Conservation (phyloP, 129 eudicot species). For the Sambucus nigra region DNA sequence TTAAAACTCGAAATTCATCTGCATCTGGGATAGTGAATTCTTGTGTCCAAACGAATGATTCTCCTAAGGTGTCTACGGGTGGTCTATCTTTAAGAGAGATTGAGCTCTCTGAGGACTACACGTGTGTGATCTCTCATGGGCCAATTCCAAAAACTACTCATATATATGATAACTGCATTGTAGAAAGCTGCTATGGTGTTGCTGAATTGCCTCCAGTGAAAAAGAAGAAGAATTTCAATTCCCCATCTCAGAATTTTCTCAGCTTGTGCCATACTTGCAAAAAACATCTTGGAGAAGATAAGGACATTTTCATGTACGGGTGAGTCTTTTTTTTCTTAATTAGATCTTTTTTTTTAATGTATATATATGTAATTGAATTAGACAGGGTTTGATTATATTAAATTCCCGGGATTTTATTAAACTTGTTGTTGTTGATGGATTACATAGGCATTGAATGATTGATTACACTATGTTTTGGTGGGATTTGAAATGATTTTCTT, state of each 20-base stretch:
- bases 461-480: background rate
- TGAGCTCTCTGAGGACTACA: conserved; percentile 91
- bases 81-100: conserved; percentile 67
- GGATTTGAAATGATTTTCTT: background rate
- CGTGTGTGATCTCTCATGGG: conserved; percentile 86
- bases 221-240: conserved; percentile 13
- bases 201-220: conserved; percentile 22
- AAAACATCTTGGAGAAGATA: conserved; percentile 51
- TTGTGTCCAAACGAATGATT: conserved; percentile 14
- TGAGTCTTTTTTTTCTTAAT: conserved; percentile 14
- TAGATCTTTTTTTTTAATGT: background rate
- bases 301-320: conserved; percentile 78
- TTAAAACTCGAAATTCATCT: conserved; percentile 48
- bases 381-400: background rate
- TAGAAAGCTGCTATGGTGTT: conserved; percentile 53
- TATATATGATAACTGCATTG: conserved; percentile 81
- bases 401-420: too few relatives aligned
- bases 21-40: conserved; percentile 15
- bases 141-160: conserved; percentile 86
- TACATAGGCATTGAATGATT: too few relatives aligned
- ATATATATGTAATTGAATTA: background rate
- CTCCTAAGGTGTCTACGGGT: conserved; percentile 16
- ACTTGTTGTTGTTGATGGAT: too few relatives aligned
- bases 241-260: conserved; percentile 27
- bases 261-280: conserved; percentile 60